A percentile compares a stretch with the other conserved stretches of the same genome.
Evolutionary conservation across 345 rosid species (phyloP).

Genomic region (Turnera subulata): DNA sequence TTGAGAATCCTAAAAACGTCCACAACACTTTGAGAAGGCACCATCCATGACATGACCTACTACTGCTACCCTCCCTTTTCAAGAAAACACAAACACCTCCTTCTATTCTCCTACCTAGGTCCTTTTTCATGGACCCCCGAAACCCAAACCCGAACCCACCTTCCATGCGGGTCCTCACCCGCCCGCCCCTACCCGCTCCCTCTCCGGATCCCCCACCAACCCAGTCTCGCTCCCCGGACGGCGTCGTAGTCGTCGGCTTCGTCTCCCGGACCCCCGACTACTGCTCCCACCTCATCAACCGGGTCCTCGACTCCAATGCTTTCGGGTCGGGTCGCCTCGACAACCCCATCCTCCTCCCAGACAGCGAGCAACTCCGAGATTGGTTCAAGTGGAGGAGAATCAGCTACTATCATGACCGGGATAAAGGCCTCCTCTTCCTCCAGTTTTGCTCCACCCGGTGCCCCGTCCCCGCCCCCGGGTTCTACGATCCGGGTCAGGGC

Average conservation of each 20-base stretch:
- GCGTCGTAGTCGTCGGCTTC: slow-evolving; percentile 72
- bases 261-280: slow-evolving; percentile 48
- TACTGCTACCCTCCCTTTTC: too few species aligned
- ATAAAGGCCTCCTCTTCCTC: slow-evolving; percentile 59
- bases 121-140: slow-evolving; percentile 52
- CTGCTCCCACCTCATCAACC: slow-evolving; percentile 63
- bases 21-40: too few species aligned
- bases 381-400: slow-evolving; percentile 68
- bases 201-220: slow-evolving; percentile 9
- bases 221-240: slow-evolving; percentile 33
- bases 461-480: slow-evolving; percentile 29
- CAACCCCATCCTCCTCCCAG: slow-evolving; percentile 29
- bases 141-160: slow-evolving; percentile 29
- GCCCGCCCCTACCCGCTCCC: slow-evolving; percentile 35
- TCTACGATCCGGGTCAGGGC: slow-evolving; percentile 26
- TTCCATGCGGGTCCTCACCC: slow-evolving; percentile 70
- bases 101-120: too few species aligned
- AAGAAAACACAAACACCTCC: too few species aligned
- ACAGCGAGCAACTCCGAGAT: slow-evolving; percentile 40
- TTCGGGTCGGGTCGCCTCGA: slow-evolving; percentile 64
- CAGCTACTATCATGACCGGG: slow-evolving; percentile 60
- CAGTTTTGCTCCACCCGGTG: slow-evolving; percentile 58
- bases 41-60: too few species aligned
- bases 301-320: slow-evolving; percentile 49
- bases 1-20: too few species aligned